phyloP scores from a whole-genome alignment of 768 basidiomycete species.

The Amylocystis lapponica region DNA sequence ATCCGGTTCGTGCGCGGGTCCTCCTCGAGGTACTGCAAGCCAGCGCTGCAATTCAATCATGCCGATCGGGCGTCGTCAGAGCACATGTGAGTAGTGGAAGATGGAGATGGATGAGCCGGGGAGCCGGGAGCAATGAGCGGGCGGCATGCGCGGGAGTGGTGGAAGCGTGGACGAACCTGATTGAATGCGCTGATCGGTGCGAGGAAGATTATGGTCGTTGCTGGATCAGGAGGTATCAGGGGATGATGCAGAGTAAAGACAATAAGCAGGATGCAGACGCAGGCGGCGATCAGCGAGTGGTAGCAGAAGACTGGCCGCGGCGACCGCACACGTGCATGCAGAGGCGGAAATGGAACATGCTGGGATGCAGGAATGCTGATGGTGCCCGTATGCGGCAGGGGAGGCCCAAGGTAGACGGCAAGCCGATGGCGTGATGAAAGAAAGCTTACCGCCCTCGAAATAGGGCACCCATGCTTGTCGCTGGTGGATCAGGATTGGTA shows the following conservation, averaged over 20 bases:
- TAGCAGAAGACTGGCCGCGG: too few relatives aligned
- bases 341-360: too few relatives aligned
- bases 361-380: too few relatives aligned
- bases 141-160: neutral
- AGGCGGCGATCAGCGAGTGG: too few relatives aligned
- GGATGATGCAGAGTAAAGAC: neutral
- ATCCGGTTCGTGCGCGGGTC: conserved; percentile 75
- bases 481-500: conserved; percentile 27
- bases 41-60: neutral
- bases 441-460: conserved; percentile 70
- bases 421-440: too few relatives aligned
- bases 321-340: too few relatives aligned
- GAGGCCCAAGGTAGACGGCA: too few relatives aligned
- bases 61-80: conserved; percentile 8
- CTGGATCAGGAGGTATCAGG: conserved; percentile 32
- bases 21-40: conserved; percentile 68
- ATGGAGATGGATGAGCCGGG: neutral
- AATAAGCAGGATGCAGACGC: too few relatives aligned
- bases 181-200: conserved; percentile 86
- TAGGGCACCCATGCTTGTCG: conserved; percentile 80
- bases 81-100: neutral
- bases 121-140: neutral
- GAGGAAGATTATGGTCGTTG: conserved; percentile 80
- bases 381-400: too few relatives aligned
- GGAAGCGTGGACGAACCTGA: conserved; percentile 44